Evolutionary conservation across 2,329 filamentous ascomycete genomes (phyloP).

Genomic region (Diaporthe australafricana): DNA sequence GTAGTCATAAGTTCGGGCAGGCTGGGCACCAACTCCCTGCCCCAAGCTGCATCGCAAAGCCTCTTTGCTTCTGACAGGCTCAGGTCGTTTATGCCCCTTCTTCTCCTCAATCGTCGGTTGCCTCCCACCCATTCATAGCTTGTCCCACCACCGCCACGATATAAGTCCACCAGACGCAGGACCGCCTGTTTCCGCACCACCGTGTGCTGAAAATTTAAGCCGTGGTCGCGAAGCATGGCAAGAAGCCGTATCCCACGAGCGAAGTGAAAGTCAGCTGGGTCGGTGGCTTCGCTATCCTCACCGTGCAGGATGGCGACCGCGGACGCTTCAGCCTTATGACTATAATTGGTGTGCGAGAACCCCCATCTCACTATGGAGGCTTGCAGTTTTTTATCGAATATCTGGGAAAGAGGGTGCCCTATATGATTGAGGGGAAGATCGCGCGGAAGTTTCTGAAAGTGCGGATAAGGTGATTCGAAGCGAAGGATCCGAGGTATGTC

Average conservation of each 20-base stretch:
- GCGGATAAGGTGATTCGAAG: slow-evolving; percentile 45
- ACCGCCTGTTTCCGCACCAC: slow-evolving; percentile 45
- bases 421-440: slow-evolving; percentile 56
- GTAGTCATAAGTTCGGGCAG: slow-evolving; percentile 43
- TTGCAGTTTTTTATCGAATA: slow-evolving; percentile 57
- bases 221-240: slow-evolving; percentile 47
- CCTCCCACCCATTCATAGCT: slow-evolving; percentile 39
- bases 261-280: slow-evolving; percentile 43
- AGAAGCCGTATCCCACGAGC: slow-evolving; percentile 49
- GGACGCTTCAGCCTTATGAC: slow-evolving; percentile 30
- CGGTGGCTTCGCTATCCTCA: slow-evolving; percentile 1
- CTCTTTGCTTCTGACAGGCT: slow-evolving; percentile 48
- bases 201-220: slow-evolving; percentile 42
- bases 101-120: slow-evolving; percentile 26
- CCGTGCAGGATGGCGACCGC: slow-evolving; percentile 13
- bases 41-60: slow-evolving; percentile 53
- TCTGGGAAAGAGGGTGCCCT: slow-evolving; percentile 58
- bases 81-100: slow-evolving; percentile 43
- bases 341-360: slow-evolving; percentile 53
- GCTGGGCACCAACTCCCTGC: slow-evolving; percentile 46
- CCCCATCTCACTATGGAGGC: slow-evolving; percentile 57
- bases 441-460: slow-evolving; percentile 50
- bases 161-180: slow-evolving; percentile 48
- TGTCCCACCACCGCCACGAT: slow-evolving; percentile 42
- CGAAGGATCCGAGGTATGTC: slow-evolving; percentile 54